Evolutionary conservation across 2,329 filamentous ascomycete species (phyloP).

Genomic region (Neofusicoccum cordaticola): DNA sequence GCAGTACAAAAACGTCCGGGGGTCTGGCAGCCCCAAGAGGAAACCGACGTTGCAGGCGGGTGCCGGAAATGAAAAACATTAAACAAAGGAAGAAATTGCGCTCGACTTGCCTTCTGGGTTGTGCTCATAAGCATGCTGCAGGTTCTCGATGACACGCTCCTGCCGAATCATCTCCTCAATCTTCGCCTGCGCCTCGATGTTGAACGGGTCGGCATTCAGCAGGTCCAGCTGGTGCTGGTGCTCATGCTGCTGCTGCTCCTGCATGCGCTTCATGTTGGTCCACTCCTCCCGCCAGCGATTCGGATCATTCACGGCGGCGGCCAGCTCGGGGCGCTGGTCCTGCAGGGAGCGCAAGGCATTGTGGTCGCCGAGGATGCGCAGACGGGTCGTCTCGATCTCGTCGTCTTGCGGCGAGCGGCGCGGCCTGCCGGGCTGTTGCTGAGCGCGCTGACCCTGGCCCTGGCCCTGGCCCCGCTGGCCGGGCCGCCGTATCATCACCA

Average conservation of each 20-base stretch:
- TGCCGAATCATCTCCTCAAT: conserved; percentile 98
- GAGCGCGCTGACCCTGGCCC: not conserved
- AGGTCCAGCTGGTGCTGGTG: conserved; percentile 79
- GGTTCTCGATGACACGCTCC: conserved; percentile 88
- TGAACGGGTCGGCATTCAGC: conserved; percentile 91
- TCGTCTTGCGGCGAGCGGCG: conserved; percentile 18
- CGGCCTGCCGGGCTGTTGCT: not conserved
- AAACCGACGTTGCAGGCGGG: not conserved
- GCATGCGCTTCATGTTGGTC: conserved; percentile 63
- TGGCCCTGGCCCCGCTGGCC: conserved; percentile 16
- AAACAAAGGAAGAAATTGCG: conserved; percentile 5
- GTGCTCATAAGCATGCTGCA: conserved; percentile 95
- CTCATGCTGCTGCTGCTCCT: conserved; percentile 62
- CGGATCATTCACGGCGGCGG: conserved; percentile 71
- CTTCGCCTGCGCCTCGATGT: conserved; percentile 82
- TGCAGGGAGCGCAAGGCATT: conserved; percentile 68
- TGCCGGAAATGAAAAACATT: not conserved
- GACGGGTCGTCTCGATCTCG: conserved; percentile 75
- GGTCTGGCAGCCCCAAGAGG: not conserved
- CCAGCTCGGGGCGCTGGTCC: conserved; percentile 72
- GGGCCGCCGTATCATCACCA: conserved; percentile 65
- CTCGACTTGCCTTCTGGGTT: conserved; percentile 80
- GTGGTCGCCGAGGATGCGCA: conserved; percentile 79
- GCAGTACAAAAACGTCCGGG: conserved; percentile 9
- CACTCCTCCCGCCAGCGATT: conserved; percentile 73